Evolutionary conservation across 306 rosid species (phyloP), one percentile per base, ranked within the genome.

Genomic region (Cucurbita ficifolia): DNA sequence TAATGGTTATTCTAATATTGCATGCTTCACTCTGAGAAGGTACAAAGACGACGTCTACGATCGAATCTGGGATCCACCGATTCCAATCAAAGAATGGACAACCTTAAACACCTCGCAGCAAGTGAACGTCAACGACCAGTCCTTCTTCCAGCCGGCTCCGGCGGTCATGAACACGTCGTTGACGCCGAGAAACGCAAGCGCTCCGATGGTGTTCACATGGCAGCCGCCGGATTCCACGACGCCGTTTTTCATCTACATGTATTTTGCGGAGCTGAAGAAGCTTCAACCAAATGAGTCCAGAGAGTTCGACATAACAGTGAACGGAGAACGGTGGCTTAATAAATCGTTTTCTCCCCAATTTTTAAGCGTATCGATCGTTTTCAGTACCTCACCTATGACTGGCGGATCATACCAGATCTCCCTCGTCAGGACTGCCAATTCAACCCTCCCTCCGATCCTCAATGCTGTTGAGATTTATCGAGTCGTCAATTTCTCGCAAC

Each of bases 391-490:
- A 2, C 51, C 81, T 24, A 5, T 65, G 7, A 55, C 57, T 0
- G 70, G 49, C 12, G 76, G 79, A 63, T 43, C 12, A 6, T 45
- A 50, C 4, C 14, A 0, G 0, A 11, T 82, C 63, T 79, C 73
- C 9, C 1, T 84, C 22, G 10, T 45, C 43, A 71, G 68, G 46
- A 62, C 75, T 24, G 40, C 50, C n/a, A 74, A 59, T 42, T 86
- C 88, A 16, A 80, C 84, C 0, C 88, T 22, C 42, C 84, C 88
- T 24, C 90, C 93, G 4, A 83, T 88, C 42, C 72, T 88, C 51
- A 88, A 88, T 62, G 93, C 84, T 40, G 6, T 83, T 68, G 90
- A 88, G 76, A 50, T 86, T 57, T 88, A 83, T 64, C 0, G 46
- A 4, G 52, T 40, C 0, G 70, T 50, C 40, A 79, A 81, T 11